These are phyloP conservation scores for Fraxinus sp. DNA, from an alignment of 305 asterid genomes.

Conservation along the genomic window DNA sequence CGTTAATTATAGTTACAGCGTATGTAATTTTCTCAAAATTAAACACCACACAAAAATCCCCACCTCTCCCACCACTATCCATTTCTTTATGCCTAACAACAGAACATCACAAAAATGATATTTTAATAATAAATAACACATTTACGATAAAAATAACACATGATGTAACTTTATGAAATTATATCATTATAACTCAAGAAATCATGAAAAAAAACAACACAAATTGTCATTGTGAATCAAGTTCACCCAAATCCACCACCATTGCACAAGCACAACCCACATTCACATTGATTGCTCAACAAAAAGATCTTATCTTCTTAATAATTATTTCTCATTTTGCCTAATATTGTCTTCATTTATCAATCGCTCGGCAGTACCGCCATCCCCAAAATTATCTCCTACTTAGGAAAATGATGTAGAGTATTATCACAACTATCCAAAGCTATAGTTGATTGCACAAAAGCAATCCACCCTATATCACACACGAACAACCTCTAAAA, in stretches of 20 bases:
- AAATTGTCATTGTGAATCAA: no score
- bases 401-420: no score
- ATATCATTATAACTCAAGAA: no score
- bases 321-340: neutral
- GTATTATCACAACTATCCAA: neutral
- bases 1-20: neutral
- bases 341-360: neutral
- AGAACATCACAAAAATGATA: neutral
- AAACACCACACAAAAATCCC: neutral
- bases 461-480: neutral
- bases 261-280: no score
- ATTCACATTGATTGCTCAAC: neutral
- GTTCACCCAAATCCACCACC: no score
- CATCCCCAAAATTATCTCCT: neutral
- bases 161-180: neutral
- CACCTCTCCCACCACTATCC: neutral
- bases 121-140: neutral
- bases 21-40: neutral
- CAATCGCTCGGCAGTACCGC: neutral
- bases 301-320: neutral
- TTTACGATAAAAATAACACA: no score
- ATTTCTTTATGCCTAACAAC: neutral
- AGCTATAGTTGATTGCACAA: neutral
- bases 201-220: no score
- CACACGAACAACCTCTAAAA: neutral